These are phyloP conservation scores for Monilinia aucupariae DNA, from an alignment of 2,329 filamentous ascomycete species.

Conservation along the genomic window DNA sequence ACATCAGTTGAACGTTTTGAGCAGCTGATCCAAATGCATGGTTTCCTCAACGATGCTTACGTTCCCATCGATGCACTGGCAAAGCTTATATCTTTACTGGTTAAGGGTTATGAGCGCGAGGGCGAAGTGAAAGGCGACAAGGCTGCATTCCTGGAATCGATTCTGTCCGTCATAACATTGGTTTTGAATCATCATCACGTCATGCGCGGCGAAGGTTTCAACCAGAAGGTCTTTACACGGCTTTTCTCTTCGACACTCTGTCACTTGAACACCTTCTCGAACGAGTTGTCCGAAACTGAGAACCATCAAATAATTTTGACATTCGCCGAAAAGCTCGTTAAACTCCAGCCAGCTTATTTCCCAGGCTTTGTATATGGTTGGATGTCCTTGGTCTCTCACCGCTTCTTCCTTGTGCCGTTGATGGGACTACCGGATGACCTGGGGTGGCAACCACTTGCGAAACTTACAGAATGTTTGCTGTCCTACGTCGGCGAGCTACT, in stretches of 20 bases:
- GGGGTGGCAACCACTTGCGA: slow-evolving; percentile 73
- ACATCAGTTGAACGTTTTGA: slow-evolving; percentile 74
- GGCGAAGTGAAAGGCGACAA: slow-evolving; percentile 57
- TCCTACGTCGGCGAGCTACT: slow-evolving; percentile 73
- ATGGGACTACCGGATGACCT: slow-evolving; percentile 60
- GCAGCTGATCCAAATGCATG: slow-evolving; percentile 55
- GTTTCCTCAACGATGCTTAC: slow-evolving; percentile 53
- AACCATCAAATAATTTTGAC: slow-evolving; percentile 64
- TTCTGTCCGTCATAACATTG: slow-evolving; percentile 71
- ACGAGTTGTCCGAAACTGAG: slow-evolving; percentile 55
- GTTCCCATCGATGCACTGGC: slow-evolving; percentile 72
- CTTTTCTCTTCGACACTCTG: slow-evolving; percentile 80
- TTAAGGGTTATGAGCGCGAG: slow-evolving; percentile 61
- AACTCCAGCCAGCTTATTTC: slow-evolving; percentile 69
- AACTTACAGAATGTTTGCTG: slow-evolving; percentile 67
- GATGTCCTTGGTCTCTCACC: slow-evolving; percentile 76
- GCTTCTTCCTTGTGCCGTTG: slow-evolving; percentile 75
- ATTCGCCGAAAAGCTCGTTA: slow-evolving; percentile 65
- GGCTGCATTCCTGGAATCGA: slow-evolving; percentile 67
- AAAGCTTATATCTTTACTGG: slow-evolving; percentile 70
- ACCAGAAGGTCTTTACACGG: slow-evolving; percentile 85
- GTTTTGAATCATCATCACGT: slow-evolving; percentile 82
- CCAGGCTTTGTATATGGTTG: slow-evolving; percentile 82
- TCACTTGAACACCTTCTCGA: slow-evolving; percentile 57
- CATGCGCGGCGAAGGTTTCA: slow-evolving; percentile 74